Base-by-base conservation (phyloP, 345 rosid species). In the Brassica nigra region DNA sequence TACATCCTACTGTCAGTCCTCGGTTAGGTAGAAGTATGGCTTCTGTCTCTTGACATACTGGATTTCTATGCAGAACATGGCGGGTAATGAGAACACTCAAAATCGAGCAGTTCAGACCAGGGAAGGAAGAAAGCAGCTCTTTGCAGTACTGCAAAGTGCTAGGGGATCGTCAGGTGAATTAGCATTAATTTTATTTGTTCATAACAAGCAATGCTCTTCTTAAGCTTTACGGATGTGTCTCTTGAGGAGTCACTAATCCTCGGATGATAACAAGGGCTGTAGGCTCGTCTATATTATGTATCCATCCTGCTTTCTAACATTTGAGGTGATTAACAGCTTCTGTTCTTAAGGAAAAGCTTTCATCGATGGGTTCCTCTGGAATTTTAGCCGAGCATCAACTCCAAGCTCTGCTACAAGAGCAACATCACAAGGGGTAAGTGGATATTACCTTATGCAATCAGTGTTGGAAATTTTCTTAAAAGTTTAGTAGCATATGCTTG, bases 331-430 rank as follows among this genome's bases (percentile, higher is more conserved):
- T 74, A 88, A 89, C 96, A 93, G 99, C 96, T 23, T 90, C 99
- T 77, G 87, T 90, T 75, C 83, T 95, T 78, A 95, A 93, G 89
- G 97, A 93, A 81, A 95, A 90, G 81, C 99, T 95, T 64, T 82
- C 93, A 73, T 86, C 90, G 37, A 85, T 95, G 90, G 99, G 98
- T 67, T 86, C 98, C 57, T 95, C 98, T 58, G 99, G 99, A 84
- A 88, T 95, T 84, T 87, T 95, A 79, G 99, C 99, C 47, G 99
- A 95, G 72, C 97, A 95, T 86, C 99, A 95, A 85, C 98, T 95
- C 83, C 98, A 95, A 86, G 89, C 99, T 66, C 89, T 89, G 80
- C 80, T 95, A 80, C 98, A 91, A 71, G 99, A 95, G 87, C 89
- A 93, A 77, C 83, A 88, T 81, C 79, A 87, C 79, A 95, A 90